Conservation (phyloP, 2,329 filamentous ascomycete species). For the Nannizzia gypsea region DNA sequence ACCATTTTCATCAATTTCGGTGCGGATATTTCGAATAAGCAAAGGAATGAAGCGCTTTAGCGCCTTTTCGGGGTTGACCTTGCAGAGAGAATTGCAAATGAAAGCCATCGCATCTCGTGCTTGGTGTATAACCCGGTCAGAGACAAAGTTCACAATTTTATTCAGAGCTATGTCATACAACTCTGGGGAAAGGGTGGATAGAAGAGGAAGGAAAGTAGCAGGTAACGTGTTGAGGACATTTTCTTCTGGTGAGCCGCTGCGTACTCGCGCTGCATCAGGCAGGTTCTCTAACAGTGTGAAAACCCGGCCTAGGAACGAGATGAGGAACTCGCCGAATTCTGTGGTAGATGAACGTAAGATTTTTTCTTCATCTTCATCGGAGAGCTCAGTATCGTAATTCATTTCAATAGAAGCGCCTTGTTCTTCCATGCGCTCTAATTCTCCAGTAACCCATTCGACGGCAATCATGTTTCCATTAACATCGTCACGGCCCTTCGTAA, state of each 20-base stretch:
- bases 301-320: conserved; percentile 81
- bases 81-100: conserved; percentile 92
- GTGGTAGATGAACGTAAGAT: conserved; percentile 90
- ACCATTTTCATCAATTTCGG: conserved; percentile 92
- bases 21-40: conserved; percentile 80
- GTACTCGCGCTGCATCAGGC: conserved; percentile 76
- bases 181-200: conserved; percentile 82
- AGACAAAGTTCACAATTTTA: conserved; percentile 84
- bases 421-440: conserved; percentile 86
- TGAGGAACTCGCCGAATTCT: conserved; percentile 82
- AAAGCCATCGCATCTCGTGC: conserved; percentile 97
- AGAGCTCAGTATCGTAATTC: conserved; percentile 70
- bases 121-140: conserved; percentile 91
- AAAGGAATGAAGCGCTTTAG: conserved; percentile 83
- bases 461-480: conserved; percentile 65
- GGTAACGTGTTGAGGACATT: conserved; percentile 93
- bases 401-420: conserved; percentile 77
- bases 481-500: conserved; percentile 57
- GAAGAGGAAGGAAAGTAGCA: conserved; percentile 77
- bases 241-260: conserved; percentile 86
- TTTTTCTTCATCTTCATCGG: conserved; percentile 72
- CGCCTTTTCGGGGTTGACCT: conserved; percentile 87
- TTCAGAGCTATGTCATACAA: conserved; percentile 85
- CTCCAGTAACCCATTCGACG: conserved; percentile 83
- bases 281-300: conserved; percentile 93